Conservation (phyloP, 2,329 filamentous ascomycete genomes). For the Diaporthe citriasiana region DNA sequence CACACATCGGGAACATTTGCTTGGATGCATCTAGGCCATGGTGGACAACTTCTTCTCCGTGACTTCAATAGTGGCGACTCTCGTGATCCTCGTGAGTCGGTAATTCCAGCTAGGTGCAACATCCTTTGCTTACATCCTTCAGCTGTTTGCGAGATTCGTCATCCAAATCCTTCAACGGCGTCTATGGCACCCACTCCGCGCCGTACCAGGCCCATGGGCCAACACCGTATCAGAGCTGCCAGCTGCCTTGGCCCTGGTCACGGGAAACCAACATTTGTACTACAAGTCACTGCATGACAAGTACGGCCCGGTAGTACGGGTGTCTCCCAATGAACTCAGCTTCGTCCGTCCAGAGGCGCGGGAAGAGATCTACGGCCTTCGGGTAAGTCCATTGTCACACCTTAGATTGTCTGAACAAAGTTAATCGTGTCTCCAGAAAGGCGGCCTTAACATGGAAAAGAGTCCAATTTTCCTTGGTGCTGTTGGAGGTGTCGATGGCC, state of each 20-base stretch:
- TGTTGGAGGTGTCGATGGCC: slow-evolving; percentile 31
- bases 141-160: background rate
- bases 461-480: slow-evolving; percentile 47
- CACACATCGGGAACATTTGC: background rate
- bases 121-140: background rate
- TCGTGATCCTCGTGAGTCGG: background rate
- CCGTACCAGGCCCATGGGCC: slow-evolving; percentile 47
- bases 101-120: no score
- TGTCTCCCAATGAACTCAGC: slow-evolving; percentile 49
- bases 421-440: slow-evolving; percentile 33
- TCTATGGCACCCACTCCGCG: slow-evolving; percentile 46
- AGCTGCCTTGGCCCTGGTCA: slow-evolving; percentile 44
- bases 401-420: rapidly evolving
- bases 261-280: slow-evolving; percentile 47
- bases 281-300: slow-evolving; percentile 47
- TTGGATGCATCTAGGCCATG: background rate
- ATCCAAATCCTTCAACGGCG: slow-evolving; percentile 32
- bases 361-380: slow-evolving; percentile 49
- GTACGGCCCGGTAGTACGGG: slow-evolving; percentile 48
- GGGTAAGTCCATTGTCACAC: slow-evolving; percentile 40
- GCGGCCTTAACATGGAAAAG: slow-evolving; percentile 48
- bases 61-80: slow-evolving; percentile 14
- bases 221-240: slow-evolving; percentile 47
- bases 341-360: slow-evolving; percentile 48
- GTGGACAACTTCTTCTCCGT: background rate